phyloP scores from a whole-genome alignment of 2,329 filamentous ascomycete species.

The Claviceps fusiformis region DNA sequence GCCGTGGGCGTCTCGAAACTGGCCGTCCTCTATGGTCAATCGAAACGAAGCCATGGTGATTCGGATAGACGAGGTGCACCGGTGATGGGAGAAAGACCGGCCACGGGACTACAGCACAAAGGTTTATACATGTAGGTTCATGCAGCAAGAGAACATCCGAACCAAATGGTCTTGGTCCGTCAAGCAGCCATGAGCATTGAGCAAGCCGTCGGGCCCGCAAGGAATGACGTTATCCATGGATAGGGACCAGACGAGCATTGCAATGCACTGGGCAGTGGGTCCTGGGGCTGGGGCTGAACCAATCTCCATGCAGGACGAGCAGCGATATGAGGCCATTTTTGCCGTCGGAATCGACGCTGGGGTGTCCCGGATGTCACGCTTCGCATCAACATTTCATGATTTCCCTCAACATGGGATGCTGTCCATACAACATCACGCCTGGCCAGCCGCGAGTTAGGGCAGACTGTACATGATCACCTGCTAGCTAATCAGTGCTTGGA shows the following conservation, averaged over 20 bases:
- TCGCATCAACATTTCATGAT: not conserved
- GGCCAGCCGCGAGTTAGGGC: not conserved
- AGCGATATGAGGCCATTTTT: too few species aligned
- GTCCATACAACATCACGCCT: not conserved
- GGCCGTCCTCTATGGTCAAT: conserved; percentile 70
- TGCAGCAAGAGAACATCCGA: not conserved
- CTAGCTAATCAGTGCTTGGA: not conserved
- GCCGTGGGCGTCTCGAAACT: conserved; percentile 68
- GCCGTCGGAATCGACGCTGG: too few species aligned
- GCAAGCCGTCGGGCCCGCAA: not conserved
- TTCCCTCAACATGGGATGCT: not conserved
- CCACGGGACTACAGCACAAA: not conserved
- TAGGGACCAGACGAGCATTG: not conserved
- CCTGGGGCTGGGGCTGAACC: too few species aligned
- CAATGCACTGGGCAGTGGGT: not conserved
- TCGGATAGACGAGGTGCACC: not conserved
- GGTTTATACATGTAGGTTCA: not conserved
- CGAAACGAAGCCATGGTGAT: conserved; percentile 56
- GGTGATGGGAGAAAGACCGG: not conserved
- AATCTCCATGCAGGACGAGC: too few species aligned
- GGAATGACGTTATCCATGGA: not conserved
- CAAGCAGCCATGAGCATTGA: too few species aligned
- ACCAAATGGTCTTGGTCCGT: not conserved
- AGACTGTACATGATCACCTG: not conserved
- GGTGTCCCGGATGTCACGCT: not conserved